Evolutionary conservation across 2,329 filamentous ascomycete genomes (phyloP).

Genomic region (Emergomyces pasteurianus): DNA sequence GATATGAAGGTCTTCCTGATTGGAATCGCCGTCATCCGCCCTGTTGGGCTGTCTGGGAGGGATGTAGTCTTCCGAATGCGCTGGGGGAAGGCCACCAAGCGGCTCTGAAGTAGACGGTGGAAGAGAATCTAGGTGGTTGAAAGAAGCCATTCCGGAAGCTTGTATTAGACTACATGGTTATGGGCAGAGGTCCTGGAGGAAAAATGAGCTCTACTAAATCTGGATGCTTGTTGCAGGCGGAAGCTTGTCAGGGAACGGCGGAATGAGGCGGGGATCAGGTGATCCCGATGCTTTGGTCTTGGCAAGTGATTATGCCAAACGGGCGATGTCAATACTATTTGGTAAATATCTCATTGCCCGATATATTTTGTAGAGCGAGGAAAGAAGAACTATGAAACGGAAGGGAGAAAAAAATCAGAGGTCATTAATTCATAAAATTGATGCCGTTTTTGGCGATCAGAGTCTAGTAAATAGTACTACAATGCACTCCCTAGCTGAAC

Average conservation of each 20-base stretch:
- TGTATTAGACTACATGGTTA: not conserved
- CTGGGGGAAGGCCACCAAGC: not conserved
- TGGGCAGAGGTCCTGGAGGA: not conserved
- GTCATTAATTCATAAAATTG: not conserved
- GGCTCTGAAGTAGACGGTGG: not conserved
- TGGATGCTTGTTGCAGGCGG: not conserved
- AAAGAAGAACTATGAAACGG: not conserved
- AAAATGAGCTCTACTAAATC: not conserved
- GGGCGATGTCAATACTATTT: too few relatives aligned
- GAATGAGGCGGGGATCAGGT: not conserved
- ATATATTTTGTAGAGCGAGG: not conserved
- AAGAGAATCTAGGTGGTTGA: not conserved
- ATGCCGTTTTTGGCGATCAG: not conserved
- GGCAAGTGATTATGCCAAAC: not conserved
- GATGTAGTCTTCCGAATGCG: not conserved
- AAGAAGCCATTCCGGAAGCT: not conserved
- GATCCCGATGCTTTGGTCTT: not conserved
- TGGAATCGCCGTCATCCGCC: not conserved
- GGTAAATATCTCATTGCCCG: too few relatives aligned
- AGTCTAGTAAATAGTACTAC: not conserved
- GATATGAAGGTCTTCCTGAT: constrained; percentile 6
- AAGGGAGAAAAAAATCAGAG: not conserved
- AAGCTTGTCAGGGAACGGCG: not conserved
- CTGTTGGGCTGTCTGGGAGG: not conserved
- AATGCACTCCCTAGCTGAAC: too few relatives aligned